These are phyloP conservation scores for Dictyostelium intermedium DNA, from an alignment of 78 protist genomes.

Conservation along the genomic window DNA sequence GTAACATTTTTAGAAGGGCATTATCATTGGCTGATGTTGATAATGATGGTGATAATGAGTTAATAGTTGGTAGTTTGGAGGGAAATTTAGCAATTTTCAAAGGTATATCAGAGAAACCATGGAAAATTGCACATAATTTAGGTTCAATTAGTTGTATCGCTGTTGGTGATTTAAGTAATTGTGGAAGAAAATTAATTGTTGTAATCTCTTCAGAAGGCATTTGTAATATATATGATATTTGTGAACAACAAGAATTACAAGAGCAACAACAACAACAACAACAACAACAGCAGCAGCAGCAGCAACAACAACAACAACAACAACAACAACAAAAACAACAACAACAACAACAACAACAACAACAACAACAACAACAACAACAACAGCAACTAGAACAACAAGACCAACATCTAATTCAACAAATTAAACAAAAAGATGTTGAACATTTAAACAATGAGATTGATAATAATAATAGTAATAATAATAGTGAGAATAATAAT, in stretches of 20 bases:
- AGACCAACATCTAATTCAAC: too few relatives aligned
- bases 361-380: not conserved
- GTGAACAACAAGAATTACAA: not conserved
- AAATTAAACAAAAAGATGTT: not conserved
- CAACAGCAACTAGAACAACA: not conserved
- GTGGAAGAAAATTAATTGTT: conserved; percentile 11
- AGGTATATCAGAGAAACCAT: conserved; percentile 27
- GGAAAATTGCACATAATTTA: conserved; percentile 34
- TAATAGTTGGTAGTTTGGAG: conserved; percentile 58
- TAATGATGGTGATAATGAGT: conserved; percentile 55
- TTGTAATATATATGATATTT: conserved; percentile 63
- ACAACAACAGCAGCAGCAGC: not conserved
- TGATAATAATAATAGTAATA: not conserved
- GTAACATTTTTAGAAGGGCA: conserved; percentile 70
- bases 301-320: not conserved
- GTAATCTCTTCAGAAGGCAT: conserved; percentile 73
- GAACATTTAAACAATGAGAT: not conserved
- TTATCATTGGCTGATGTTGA: conserved; percentile 67
- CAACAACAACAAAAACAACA: not conserved
- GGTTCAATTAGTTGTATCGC: conserved; percentile 58
- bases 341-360: not conserved
- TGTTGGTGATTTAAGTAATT: conserved; percentile 21
- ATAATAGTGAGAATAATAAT: not conserved
- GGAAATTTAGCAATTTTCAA: conserved; percentile 69
- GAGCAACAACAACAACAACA: not conserved